Conservation (phyloP, 305 asterid species). For the Rubia peregrina region DNA sequence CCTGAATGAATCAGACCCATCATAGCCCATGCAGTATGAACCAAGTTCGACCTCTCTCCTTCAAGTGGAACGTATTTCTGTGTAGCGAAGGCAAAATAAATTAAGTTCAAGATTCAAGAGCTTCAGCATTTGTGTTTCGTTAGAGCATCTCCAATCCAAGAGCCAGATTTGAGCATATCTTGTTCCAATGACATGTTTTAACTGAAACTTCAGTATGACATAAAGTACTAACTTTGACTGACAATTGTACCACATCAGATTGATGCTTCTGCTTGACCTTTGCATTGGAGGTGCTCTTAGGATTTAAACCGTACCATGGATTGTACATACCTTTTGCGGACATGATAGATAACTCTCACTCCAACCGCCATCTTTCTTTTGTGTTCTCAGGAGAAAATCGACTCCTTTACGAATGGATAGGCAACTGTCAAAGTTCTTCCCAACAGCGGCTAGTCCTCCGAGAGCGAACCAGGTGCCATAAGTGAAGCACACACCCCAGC, state of each 20-base stretch:
- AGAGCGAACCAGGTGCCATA: conserved; percentile 93
- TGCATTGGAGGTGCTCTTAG: too few species aligned
- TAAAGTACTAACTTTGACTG: too few species aligned
- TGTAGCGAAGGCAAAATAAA: neutral
- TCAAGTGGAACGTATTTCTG: conserved; percentile 69
- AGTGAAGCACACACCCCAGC: conserved; percentile 91
- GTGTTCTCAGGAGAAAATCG: conserved; percentile 51
- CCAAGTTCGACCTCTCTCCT: conserved; percentile 63
- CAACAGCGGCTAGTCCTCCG: conserved; percentile 69
- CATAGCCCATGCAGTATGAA: conserved; percentile 91
- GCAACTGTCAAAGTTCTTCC: conserved; percentile 51
- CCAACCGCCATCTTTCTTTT: conserved; percentile 81
- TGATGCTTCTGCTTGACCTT: too few species aligned
- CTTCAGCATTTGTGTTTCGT: neutral
- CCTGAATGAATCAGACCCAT: conserved; percentile 88
- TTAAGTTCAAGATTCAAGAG: neutral
- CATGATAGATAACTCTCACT: conserved; percentile 94
- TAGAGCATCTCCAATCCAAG: neutral
- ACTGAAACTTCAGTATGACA: too few species aligned
- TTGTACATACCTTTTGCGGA: conserved; percentile 58
- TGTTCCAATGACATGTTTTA: too few species aligned
- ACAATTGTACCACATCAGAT: too few species aligned
- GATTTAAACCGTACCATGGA: neutral
- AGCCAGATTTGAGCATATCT: too few species aligned
- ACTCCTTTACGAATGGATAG: conserved; percentile 56